A percentile compares a stretch with the other conserved stretches of the same genome.
phyloP scores from a whole-genome alignment of 2,329 filamentous ascomycete genomes.

The Monosporascus ibericus region DNA sequence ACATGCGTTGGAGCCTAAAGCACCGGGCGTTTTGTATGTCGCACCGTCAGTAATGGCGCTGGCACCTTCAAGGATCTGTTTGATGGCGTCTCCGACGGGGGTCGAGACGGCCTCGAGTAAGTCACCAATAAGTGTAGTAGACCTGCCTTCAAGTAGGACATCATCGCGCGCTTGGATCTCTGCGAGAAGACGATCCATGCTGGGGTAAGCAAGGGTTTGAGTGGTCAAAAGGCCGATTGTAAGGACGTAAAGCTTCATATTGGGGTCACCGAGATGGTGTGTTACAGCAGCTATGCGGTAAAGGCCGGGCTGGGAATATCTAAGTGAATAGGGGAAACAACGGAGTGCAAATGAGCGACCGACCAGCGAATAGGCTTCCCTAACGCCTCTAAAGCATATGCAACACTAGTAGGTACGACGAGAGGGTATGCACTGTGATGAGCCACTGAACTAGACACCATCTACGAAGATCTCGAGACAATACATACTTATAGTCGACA shows the following conservation, averaged over 20 bases:
- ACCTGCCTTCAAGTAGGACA: slow-evolving; percentile 9
- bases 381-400: not conserved
- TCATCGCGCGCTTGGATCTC: slow-evolving; percentile 18
- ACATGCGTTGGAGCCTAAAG: slow-evolving; percentile 18
- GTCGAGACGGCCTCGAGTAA: slow-evolving; percentile 8
- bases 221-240: slow-evolving; percentile 8
- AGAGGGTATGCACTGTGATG: not conserved
- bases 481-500: not conserved
- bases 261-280: not conserved
- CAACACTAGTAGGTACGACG: not conserved
- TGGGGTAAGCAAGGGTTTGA: slow-evolving; percentile 17
- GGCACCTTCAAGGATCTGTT: slow-evolving; percentile 13
- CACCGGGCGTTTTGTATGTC: slow-evolving; percentile 15
- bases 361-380: not conserved
- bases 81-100: slow-evolving; percentile 13
- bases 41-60: slow-evolving; percentile 9
- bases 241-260: slow-evolving; percentile 16
- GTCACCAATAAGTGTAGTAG: slow-evolving; percentile 18
- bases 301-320: too few relatives aligned
- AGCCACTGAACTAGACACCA: not conserved
- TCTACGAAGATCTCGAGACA: not conserved
- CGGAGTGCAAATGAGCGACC: not conserved
- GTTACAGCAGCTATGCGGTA: not conserved
- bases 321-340: not conserved
- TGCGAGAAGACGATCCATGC: slow-evolving; percentile 15